These are phyloP conservation scores for Aspergillus calidoustus DNA, from an alignment of 2,329 filamentous ascomycete species.

Conservation along the genomic window DNA sequence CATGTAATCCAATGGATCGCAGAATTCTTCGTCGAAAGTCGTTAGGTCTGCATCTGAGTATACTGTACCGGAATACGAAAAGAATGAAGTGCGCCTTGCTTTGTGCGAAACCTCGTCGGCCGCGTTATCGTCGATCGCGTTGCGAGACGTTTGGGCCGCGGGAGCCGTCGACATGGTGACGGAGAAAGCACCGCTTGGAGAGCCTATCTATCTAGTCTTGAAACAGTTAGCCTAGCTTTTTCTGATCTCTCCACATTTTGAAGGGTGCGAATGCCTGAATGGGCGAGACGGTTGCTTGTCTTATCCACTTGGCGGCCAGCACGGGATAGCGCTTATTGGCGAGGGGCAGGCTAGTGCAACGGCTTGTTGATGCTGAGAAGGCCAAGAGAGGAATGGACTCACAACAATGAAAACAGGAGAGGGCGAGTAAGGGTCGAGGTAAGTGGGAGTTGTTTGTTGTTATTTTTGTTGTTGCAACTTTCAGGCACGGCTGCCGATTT, in stretches of 20 bases:
- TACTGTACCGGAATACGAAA: slow-evolving; percentile 37
- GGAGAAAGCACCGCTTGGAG: slow-evolving; percentile 6
- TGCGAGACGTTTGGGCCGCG: slow-evolving; percentile 20
- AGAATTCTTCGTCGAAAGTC: slow-evolving; percentile 36
- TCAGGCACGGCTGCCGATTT: neutral
- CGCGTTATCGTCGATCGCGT: slow-evolving; percentile 28
- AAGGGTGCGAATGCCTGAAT: slow-evolving; percentile 4
- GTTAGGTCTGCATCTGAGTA: slow-evolving; percentile 38
- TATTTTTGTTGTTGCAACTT: neutral
- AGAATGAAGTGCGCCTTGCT: slow-evolving; percentile 31
- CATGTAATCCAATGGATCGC: slow-evolving; percentile 35
- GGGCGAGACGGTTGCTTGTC: slow-evolving; percentile 4
- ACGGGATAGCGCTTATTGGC: slow-evolving; percentile 12
- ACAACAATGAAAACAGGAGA: neutral
- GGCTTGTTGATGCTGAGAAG: neutral
- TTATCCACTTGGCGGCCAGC: slow-evolving; percentile 20
- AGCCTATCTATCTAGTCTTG: slow-evolving; percentile 11
- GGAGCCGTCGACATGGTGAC: slow-evolving; percentile 41
- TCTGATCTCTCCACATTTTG: slow-evolving; percentile 31
- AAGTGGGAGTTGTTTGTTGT: neutral
- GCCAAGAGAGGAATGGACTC: neutral
- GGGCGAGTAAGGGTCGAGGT: neutral
- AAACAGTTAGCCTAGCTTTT: slow-evolving; percentile 26
- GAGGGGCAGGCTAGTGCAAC: slow-evolving; percentile 4
- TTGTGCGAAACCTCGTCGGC: slow-evolving; percentile 27